Conservation (phyloP, 2,329 filamentous ascomycete genomes). For the Graphilbum fragrans region DNA sequence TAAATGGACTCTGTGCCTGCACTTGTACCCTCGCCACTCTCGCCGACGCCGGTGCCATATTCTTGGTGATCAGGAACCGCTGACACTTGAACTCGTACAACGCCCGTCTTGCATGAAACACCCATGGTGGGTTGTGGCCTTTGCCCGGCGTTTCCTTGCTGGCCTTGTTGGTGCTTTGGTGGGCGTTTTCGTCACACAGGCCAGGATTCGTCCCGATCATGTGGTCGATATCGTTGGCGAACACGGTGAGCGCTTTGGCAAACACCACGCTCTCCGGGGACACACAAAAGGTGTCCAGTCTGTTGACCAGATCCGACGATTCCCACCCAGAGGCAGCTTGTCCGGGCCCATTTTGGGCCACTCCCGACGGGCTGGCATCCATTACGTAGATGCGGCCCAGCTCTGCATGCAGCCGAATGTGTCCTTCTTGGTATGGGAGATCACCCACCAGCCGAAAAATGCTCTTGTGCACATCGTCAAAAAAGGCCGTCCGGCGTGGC, state of each 20-base stretch:
- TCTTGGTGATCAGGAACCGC: background rate
- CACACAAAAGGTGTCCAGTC: constrained; percentile 9
- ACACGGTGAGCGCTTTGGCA: constrained; percentile 16
- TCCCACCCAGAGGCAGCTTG: constrained; percentile 14
- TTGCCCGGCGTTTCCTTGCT: background rate
- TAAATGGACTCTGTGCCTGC: constrained; percentile 6
- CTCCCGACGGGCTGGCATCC: constrained; percentile 8
- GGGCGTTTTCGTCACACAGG: background rate
- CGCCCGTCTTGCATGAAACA: constrained; percentile 8
- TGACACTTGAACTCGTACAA: constrained; percentile 14
- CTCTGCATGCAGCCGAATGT: constrained; percentile 14
- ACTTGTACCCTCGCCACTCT: background rate
- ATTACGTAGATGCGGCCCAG: constrained; percentile 17
- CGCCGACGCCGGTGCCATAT: background rate
- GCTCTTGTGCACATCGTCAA: constrained; percentile 3
- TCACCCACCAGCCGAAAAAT: constrained; percentile 7
- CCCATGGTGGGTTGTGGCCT: constrained; percentile 1
- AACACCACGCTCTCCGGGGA: constrained; percentile 12
- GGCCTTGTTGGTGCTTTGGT: background rate
- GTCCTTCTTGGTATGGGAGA: constrained; percentile 12
- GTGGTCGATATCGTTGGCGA: constrained; percentile 12
- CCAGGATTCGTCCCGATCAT: background rate
- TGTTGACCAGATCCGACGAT: constrained; percentile 5
- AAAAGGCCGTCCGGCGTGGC: background rate
- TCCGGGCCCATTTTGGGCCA: constrained; percentile 13